These are phyloP conservation scores for Candida succiphila DNA, from an alignment of 805 yeast genomes.

Conservation along the genomic window DNA sequence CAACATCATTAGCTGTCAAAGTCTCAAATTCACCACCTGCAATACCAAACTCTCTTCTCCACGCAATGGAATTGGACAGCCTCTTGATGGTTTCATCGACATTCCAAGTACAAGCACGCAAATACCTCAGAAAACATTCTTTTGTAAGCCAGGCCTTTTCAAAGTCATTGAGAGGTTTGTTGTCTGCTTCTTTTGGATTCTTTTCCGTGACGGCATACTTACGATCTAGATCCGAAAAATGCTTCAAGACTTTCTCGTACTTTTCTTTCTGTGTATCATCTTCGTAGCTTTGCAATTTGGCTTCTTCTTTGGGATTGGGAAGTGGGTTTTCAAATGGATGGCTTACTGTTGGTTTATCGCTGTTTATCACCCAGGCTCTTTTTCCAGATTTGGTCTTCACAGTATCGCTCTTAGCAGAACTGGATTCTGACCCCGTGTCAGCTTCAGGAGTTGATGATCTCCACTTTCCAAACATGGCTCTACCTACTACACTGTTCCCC, in stretches of 20 bases:
- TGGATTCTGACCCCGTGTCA: too few relatives aligned
- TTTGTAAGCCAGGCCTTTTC: conserved; percentile 89
- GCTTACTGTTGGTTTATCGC: conserved; percentile 10
- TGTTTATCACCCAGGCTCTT: conserved; percentile 19
- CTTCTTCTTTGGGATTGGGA: conserved; percentile 35
- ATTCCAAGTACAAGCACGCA: conserved; percentile 91
- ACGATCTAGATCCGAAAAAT: conserved; percentile 45
- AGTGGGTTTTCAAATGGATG: conserved; percentile 33
- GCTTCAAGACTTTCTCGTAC: conserved; percentile 46
- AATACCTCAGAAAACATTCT: conserved; percentile 82
- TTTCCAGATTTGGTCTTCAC: not conserved
- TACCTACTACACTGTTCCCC: not conserved
- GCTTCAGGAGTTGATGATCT: not conserved
- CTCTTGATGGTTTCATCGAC: conserved; percentile 59
- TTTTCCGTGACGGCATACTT: conserved; percentile 41
- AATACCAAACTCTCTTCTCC: conserved; percentile 93
- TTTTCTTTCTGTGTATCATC: conserved; percentile 44
- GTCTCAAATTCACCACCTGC: conserved; percentile 35
- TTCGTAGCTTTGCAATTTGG: conserved; percentile 40
- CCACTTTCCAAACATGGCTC: not conserved
- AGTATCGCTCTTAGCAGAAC: too few relatives aligned
- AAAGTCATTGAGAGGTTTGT: conserved; percentile 27
- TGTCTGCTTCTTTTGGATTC: conserved; percentile 18
- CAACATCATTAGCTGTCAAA: conserved; percentile 42
- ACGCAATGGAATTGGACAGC: conserved; percentile 64